Percentiles rank a stretch among this genome's conserved stretches.
These are phyloP conservation scores for Suhomyces sp. DNA, from an alignment of 805 yeast species.

Conservation along the genomic window DNA sequence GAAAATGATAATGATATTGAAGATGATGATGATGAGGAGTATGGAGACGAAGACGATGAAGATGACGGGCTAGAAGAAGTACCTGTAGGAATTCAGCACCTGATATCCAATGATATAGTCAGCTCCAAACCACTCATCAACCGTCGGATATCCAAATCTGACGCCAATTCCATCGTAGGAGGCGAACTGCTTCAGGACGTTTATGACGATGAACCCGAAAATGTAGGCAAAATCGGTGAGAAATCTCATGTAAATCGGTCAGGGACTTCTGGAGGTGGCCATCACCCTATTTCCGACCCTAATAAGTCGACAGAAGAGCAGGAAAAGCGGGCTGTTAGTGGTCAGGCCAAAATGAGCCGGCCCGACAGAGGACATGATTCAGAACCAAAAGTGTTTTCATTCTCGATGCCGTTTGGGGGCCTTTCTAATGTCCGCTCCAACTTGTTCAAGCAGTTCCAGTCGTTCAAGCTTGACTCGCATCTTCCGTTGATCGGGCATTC, in stretches of 20 bases:
- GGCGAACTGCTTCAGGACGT: constrained; percentile 36
- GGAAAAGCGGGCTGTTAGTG: constrained; percentile 30
- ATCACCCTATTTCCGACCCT: constrained; percentile 13
- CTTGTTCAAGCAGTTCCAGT: constrained; percentile 24
- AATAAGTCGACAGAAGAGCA: constrained; percentile 16
- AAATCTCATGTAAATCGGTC: not conserved
- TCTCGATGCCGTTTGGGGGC: constrained; percentile 60
- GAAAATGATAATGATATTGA: not conserved
- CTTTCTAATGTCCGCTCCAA: constrained; percentile 27
- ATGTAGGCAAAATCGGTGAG: not conserved
- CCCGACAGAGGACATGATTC: not conserved
- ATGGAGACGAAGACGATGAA: constrained; percentile 9
- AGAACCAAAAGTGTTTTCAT: constrained; percentile 46
- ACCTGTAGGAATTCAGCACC: constrained; percentile 4
- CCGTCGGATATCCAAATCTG: constrained; percentile 20
- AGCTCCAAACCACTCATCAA: not conserved
- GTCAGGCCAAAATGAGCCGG: constrained; percentile 17
- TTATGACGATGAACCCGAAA: not conserved
- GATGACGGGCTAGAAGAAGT: constrained; percentile 6
- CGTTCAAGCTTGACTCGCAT: constrained; percentile 20
- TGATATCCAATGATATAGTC: not conserved
- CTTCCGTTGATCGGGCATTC: constrained; percentile 17
- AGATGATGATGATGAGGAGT: constrained; percentile 4
- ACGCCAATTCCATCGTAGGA: constrained; percentile 51
- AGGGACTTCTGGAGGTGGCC: constrained; percentile 7